A percentile compares a stretch with the other conserved stretches of the same genome.
Conservation (phyloP, 2,329 filamentous ascomycete species). For the Mycosphaerella arachidis region DNA sequence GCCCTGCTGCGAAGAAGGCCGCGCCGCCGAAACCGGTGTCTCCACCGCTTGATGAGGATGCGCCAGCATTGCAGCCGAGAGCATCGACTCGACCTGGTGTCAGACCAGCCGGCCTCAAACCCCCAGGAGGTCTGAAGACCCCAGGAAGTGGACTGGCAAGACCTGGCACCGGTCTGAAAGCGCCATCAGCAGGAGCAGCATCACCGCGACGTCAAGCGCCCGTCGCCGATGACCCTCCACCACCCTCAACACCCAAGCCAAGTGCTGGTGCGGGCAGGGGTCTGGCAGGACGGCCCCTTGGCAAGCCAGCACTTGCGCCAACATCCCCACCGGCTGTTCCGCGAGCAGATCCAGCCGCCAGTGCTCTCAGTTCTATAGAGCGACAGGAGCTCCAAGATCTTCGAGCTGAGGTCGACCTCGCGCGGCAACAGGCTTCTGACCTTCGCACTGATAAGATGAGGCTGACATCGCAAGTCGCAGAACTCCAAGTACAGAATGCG, state of each 20-base stretch:
- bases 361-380: constrained; percentile 72
- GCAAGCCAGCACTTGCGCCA: constrained; percentile 61
- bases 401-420: constrained; percentile 73
- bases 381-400: constrained; percentile 89
- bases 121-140: constrained; percentile 31
- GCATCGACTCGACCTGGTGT: constrained; percentile 52
- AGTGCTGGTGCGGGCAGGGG: constrained; percentile 57
- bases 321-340: constrained; percentile 51
- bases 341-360: constrained; percentile 44
- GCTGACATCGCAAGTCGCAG: constrained; percentile 80
- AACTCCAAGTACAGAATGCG: constrained; percentile 94
- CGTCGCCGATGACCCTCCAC: constrained; percentile 26
- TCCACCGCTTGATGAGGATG: constrained; percentile 40
- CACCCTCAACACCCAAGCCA: constrained; percentile 33
- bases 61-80: constrained; percentile 55
- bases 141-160: constrained; percentile 41
- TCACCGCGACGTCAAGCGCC: constrained; percentile 31
- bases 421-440: constrained; percentile 72
- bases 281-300: constrained; percentile 77
- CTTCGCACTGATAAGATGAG: constrained; percentile 75
- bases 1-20: constrained; percentile 43
- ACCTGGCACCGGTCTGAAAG: constrained; percentile 36
- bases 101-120: constrained; percentile 33
- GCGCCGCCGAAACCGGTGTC: constrained; percentile 39
- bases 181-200: constrained; percentile 26